These are phyloP conservation scores for Leccinum subgranulosum DNA, from an alignment of 768 basidiomycete species.

Conservation along the genomic window DNA sequence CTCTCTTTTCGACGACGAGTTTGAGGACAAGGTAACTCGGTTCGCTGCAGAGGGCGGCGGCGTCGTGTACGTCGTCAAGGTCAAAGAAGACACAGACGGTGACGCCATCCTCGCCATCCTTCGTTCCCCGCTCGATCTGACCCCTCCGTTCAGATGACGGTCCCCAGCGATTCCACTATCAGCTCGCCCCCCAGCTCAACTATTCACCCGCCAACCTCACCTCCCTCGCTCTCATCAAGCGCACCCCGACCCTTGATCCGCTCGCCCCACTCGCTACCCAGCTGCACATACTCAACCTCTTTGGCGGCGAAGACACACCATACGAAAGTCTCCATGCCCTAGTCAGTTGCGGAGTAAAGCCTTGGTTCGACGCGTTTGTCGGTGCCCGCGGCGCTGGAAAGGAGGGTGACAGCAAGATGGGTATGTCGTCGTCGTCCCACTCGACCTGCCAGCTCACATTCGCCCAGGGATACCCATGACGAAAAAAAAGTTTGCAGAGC, in stretches of 20 bases:
- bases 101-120: slow-evolving; percentile 16
- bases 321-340: slow-evolving; percentile 96
- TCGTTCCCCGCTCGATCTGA: slow-evolving; percentile 5
- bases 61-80: slow-evolving; percentile 81
- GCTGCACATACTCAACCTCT: slow-evolving; percentile 89
- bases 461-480: slow-evolving; percentile 85
- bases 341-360: slow-evolving; percentile 93
- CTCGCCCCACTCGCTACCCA: slow-evolving; percentile 77
- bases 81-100: slow-evolving; percentile 75
- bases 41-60: slow-evolving; percentile 76
- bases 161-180: slow-evolving; percentile 60
- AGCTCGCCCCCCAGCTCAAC: slow-evolving; percentile 67
- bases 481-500: slow-evolving; percentile 98
- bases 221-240: slow-evolving; percentile 94
- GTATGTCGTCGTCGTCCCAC: slow-evolving; percentile 35
- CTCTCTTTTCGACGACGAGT: slow-evolving; percentile 67
- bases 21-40: slow-evolving; percentile 69
- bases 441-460: background rate
- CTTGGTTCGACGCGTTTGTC: slow-evolving; percentile 98
- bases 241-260: slow-evolving; percentile 77
- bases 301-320: slow-evolving; percentile 83
- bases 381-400: slow-evolving; percentile 75
- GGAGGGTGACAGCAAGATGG: slow-evolving; percentile 81
- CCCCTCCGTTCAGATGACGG: slow-evolving; percentile 53
- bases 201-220: slow-evolving; percentile 79